Evolutionary conservation across 2,329 filamentous ascomycete genomes (phyloP).

Genomic region (Hypocreales sp.): DNA sequence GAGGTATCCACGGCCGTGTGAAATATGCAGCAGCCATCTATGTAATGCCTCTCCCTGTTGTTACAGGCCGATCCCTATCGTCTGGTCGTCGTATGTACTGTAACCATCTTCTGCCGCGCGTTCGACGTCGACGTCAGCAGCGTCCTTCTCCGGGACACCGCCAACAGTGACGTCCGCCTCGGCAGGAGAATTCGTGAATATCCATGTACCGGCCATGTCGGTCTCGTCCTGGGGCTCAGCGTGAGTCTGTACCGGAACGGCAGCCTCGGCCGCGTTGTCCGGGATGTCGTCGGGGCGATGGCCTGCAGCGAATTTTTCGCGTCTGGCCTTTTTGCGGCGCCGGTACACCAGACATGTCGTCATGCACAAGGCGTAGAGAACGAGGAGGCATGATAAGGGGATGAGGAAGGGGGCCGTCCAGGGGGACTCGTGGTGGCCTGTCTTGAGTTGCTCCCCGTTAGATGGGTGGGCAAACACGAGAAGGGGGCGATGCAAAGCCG

Average conservation of each 20-base stretch:
- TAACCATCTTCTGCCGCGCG: no score
- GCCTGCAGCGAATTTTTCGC: slow-evolving; percentile 5
- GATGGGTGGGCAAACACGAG: neutral
- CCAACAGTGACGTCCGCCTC: slow-evolving; percentile 1
- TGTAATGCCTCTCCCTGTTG: no score
- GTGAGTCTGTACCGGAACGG: slow-evolving; percentile 7
- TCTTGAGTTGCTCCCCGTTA: slow-evolving; percentile 7
- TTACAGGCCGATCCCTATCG: slow-evolving; percentile 2
- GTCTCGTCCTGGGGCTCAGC: slow-evolving; percentile 6
- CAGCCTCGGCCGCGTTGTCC: slow-evolving; percentile 10
- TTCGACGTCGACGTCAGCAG: neutral
- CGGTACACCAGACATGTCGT: slow-evolving; percentile 12
- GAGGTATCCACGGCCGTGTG: no score
- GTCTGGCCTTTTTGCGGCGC: slow-evolving; percentile 10
- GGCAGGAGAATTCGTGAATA: slow-evolving; percentile 1
- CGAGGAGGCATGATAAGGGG: slow-evolving; percentile 13
- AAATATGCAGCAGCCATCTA: no score
- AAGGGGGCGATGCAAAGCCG: neutral
- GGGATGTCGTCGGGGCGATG: slow-evolving; percentile 5
- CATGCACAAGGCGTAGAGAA: slow-evolving; percentile 13
- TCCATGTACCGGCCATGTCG: no score
- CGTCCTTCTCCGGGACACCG: slow-evolving; percentile 1
- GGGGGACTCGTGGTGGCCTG: slow-evolving; percentile 5
- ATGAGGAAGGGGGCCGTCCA: slow-evolving; percentile 15
- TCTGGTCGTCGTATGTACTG: neutral